These are phyloP conservation scores for Priceomyces medius DNA, from an alignment of 805 yeast genomes.

Conservation along the genomic window DNA sequence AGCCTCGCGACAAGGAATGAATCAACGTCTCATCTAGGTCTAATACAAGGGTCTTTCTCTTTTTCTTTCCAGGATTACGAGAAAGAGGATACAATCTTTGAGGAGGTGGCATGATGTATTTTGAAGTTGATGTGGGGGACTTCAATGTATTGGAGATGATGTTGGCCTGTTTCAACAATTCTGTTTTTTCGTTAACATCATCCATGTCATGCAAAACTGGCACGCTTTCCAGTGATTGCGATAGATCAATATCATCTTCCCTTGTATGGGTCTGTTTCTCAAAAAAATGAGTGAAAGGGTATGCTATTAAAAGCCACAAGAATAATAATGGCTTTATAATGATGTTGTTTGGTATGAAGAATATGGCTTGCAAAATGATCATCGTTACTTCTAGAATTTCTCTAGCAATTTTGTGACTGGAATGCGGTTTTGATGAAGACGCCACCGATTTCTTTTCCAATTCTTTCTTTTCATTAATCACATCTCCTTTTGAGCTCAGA, in stretches of 20 bases:
- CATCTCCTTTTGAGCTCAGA: not conserved
- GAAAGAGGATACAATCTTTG: conserved; percentile 42
- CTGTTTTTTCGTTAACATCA: conserved; percentile 31
- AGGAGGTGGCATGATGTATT: conserved; percentile 47
- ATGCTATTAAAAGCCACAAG: conserved; percentile 51
- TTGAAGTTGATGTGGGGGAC: conserved; percentile 41
- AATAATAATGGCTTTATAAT: conserved; percentile 52
- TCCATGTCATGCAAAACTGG: not conserved
- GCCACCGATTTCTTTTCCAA: conserved; percentile 1
- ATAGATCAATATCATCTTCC: not conserved
- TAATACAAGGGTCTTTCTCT: conserved; percentile 69
- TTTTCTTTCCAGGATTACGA: conserved; percentile 37
- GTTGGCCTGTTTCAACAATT: conserved; percentile 40
- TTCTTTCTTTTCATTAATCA: conserved; percentile 6
- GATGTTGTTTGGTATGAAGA: conserved; percentile 51
- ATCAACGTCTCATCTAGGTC: conserved; percentile 94
- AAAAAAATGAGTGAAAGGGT: conserved; percentile 51
- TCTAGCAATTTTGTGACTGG: not conserved
- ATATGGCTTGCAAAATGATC: conserved; percentile 1
- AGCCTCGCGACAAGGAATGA: conserved; percentile 78
- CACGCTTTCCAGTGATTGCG: not conserved
- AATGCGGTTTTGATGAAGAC: not conserved
- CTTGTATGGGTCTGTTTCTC: conserved; percentile 1
- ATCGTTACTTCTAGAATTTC: not conserved
- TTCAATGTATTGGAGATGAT: conserved; percentile 39